Evolutionary conservation across 148 eudicot genomes (phyloP).

Genomic region (Suaeda aralocaspica): DNA sequence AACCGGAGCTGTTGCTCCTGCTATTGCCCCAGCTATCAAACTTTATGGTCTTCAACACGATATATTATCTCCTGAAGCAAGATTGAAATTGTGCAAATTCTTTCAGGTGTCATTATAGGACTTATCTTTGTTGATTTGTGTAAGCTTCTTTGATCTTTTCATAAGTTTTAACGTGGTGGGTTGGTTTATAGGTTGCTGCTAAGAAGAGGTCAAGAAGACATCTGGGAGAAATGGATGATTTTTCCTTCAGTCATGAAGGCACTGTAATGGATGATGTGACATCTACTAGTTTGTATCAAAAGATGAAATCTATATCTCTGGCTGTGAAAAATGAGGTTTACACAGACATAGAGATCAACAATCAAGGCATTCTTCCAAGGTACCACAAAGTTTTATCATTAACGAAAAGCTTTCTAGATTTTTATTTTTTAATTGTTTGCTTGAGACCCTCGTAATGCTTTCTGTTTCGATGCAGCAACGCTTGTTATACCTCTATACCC

Average conservation of each 20-base stretch:
- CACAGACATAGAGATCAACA: conserved; percentile 34
- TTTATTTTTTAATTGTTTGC: background rate
- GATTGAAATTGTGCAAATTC: conserved; percentile 35
- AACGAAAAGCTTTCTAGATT: background rate
- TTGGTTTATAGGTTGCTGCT: conserved; percentile 34
- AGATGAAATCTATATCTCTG: conserved; percentile 38
- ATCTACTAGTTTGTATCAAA: conserved; percentile 27
- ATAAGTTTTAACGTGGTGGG: background rate
- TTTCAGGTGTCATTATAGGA: conserved; percentile 31
- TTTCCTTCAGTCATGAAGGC: conserved; percentile 23
- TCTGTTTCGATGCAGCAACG: background rate
- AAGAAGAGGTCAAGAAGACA: conserved; percentile 38
- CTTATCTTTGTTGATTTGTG: background rate
- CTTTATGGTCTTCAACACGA: conserved; percentile 36
- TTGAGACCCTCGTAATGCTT: background rate
- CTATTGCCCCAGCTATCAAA: conserved; percentile 33
- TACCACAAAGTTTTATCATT: background rate
- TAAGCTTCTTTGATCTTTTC: background rate
- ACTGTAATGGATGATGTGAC: conserved; percentile 21
- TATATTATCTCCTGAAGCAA: conserved; percentile 35
- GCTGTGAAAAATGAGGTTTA: conserved; percentile 32
- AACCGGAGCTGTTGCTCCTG: conserved; percentile 36
- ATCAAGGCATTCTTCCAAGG: conserved; percentile 37
- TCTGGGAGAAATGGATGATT: conserved; percentile 32
- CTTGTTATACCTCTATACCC: background rate